phyloP scores from a whole-genome alignment of 1,284 basidiomycete species.

The Tilletia caries region DNA sequence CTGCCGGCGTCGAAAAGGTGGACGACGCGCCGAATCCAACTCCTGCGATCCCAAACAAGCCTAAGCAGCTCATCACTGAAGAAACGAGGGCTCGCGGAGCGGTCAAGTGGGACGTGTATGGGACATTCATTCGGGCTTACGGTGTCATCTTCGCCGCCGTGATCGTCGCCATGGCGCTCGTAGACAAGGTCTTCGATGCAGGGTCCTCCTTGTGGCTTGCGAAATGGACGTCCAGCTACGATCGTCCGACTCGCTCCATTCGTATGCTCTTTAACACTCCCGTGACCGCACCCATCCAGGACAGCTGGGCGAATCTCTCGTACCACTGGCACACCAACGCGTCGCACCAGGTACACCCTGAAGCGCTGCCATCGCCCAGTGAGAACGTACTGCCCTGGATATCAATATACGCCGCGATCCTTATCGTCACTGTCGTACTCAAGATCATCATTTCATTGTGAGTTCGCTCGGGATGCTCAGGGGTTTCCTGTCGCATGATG shows the following conservation, averaged over 20 bases:
- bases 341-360: background rate
- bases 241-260: background rate
- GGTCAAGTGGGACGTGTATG: background rate
- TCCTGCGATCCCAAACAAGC: background rate
- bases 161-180: background rate
- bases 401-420: background rate
- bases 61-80: slow-evolving; percentile 2
- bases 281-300: too few species aligned
- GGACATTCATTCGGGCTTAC: background rate
- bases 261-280: background rate
- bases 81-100: background rate
- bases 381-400: background rate
- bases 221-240: background rate
- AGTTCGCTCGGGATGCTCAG: background rate
- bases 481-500: background rate
- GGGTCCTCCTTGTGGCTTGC: slow-evolving; percentile 9
- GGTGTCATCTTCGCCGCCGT: background rate
- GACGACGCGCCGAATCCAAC: background rate
- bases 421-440: background rate
- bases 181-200: background rate
- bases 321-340: background rate
- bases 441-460: background rate
- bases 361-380: background rate
- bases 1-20: slow-evolving; percentile 14
- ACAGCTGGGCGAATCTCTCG: too few species aligned